Base-by-base conservation (phyloP, 495 filamentous ascomycete genomes). In the Lasiosphaeria hispida region DNA sequence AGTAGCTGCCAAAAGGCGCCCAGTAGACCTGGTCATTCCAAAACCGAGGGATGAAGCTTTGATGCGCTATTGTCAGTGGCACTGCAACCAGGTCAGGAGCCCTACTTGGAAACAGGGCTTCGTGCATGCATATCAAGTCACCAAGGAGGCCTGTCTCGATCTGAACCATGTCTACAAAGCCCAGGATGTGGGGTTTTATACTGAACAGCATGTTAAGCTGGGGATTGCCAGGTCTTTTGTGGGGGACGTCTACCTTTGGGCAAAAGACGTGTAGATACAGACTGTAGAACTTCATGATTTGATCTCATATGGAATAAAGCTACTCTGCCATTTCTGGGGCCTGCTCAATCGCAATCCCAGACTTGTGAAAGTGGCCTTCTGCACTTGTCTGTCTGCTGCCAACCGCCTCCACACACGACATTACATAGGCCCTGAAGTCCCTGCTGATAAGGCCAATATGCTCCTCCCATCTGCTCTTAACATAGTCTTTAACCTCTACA, bases 401-500 rank as follows among this genome's bases (percentile, higher is more conserved):
- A 41, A 41, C 39, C 10, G 39, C 39, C 39, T 41, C 14, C 14
- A 41, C 48, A 38, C 48, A 51, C 30, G 30, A 51, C 48, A 51
- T 51, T 17, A 51, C 48, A n/a, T 51, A 51, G 5, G 48, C 48
- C 30, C 35, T 51, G 35, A 51, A 51, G 30, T 51, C 48, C 48
- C 48, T 51, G 14, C 48, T 51, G 30, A 51, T 51, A 51, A 51
- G 48, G 30, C 48, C 35, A 51, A 51, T 17, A 51, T 51, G 18
- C 35, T 51, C 48, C 8, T 51, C 48, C 48, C 48, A 51, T 51
- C 48, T 35, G 48, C 35, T 51, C 48, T 51, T 51, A 3, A 51
- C 48, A 23, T 51, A 51, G 33, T 51, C 48, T 51, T 51, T 51
- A 14, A 51, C 30, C 35, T 51, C 48, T 1, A 23, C 35, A 51